phyloP scores from a whole-genome alignment of 352 stramenopile species.

The Phytopythium chamaehyphon region DNA sequence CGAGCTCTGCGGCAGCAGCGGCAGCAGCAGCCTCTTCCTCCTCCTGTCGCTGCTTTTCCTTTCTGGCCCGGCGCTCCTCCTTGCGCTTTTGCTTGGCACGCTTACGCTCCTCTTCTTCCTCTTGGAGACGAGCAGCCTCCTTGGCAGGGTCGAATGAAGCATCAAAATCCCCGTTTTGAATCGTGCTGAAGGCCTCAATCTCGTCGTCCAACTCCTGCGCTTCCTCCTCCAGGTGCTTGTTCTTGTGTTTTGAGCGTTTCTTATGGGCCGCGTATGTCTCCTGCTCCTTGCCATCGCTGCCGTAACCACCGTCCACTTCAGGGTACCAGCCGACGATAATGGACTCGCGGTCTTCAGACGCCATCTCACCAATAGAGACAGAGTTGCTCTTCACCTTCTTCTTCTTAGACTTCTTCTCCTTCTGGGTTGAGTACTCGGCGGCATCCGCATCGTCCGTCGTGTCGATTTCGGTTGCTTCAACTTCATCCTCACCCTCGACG shows the following conservation, averaged over 20 bases:
- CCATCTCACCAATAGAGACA: conserved; percentile 1
- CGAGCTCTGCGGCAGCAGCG: conserved; percentile 29
- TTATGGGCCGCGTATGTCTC: conserved; percentile 13
- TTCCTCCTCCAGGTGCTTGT: conserved; percentile 14
- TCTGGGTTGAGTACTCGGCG: not conserved
- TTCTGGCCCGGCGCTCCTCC: conserved; percentile 35
- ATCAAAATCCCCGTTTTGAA: too few species aligned
- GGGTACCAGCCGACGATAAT: not conserved
- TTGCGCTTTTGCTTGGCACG: conserved; percentile 31
- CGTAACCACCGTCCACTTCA: conserved; percentile 5
- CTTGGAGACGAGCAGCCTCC: conserved; percentile 3
- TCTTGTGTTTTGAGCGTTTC: conserved; percentile 27
- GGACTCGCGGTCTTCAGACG: conserved; percentile 4
- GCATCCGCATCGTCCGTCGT: not conserved
- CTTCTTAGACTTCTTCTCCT: conserved; percentile 4
- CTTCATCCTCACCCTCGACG: not conserved
- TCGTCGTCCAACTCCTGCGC: conserved; percentile 12
- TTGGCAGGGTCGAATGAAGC: not conserved
- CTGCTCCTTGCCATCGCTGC: conserved; percentile 18
- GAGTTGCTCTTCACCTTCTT: conserved; percentile 7
- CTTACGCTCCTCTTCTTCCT: conserved; percentile 23
- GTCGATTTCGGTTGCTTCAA: not conserved
- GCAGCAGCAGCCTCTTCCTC: conserved; percentile 33
- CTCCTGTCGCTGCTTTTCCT: conserved; percentile 25
- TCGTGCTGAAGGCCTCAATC: conserved; percentile 1